Evolutionary conservation across 805 yeast genomes (phyloP).

Genomic region (Clavispora asparagi): DNA sequence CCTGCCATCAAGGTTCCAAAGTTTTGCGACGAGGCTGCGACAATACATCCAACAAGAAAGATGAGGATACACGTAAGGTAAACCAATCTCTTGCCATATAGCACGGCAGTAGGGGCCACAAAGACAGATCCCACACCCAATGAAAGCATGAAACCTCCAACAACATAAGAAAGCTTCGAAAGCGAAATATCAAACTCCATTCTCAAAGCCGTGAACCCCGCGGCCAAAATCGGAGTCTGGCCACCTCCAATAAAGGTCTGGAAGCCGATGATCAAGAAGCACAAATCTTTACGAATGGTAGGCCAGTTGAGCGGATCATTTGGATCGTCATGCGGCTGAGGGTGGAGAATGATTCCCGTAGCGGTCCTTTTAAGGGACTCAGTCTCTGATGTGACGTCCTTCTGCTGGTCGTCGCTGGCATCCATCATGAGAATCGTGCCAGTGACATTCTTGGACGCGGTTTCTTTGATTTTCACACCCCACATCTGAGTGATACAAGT

Average conservation of each 20-base stretch:
- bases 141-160: slow-evolving; percentile 55
- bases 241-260: slow-evolving; percentile 61
- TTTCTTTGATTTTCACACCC: slow-evolving; percentile 12
- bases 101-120: slow-evolving; percentile 52
- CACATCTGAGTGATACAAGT: not conserved
- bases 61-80: slow-evolving; percentile 45
- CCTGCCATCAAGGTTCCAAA: slow-evolving; percentile 54
- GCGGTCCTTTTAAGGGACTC: slow-evolving; percentile 39
- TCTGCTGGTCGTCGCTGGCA: slow-evolving; percentile 13
- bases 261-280: slow-evolving; percentile 48
- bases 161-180: slow-evolving; percentile 45
- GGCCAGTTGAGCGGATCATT: slow-evolving; percentile 70
- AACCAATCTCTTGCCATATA: slow-evolving; percentile 54
- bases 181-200: slow-evolving; percentile 39
- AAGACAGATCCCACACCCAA: slow-evolving; percentile 55
- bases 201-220: slow-evolving; percentile 43
- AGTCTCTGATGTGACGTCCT: not conserved
- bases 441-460: slow-evolving; percentile 36
- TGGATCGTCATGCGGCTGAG: slow-evolving; percentile 60
- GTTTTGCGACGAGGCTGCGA: slow-evolving; percentile 47
- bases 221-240: slow-evolving; percentile 55
- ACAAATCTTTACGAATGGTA: slow-evolving; percentile 50
- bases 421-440: slow-evolving; percentile 45
- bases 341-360: slow-evolving; percentile 48
- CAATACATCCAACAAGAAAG: slow-evolving; percentile 47